These are phyloP conservation scores for Blechomonas ayalai DNA, from an alignment of 208 protist genomes.

Conservation along the genomic window DNA sequence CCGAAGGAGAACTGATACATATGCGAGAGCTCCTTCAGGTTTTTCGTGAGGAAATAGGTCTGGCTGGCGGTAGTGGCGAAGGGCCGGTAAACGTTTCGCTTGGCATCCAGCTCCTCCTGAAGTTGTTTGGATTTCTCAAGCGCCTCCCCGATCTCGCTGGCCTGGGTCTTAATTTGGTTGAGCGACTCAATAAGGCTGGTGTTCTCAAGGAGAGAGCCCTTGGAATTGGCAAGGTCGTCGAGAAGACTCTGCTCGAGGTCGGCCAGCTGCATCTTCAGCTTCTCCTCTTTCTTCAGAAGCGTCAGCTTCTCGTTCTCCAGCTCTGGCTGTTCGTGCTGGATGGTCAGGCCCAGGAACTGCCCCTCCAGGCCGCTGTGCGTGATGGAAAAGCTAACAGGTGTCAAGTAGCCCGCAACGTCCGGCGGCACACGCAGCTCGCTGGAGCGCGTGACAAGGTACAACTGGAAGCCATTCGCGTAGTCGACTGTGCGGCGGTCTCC, in stretches of 20 bases:
- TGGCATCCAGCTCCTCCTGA: conserved; percentile 86
- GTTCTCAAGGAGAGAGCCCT: conserved; percentile 96
- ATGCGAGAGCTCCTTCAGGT: conserved; percentile 86
- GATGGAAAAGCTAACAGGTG: conserved; percentile 96
- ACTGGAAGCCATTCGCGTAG: conserved; percentile 94
- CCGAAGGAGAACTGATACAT: conserved; percentile 98
- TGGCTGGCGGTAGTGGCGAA: conserved; percentile 86
- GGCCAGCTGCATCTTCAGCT: conserved; percentile 92
- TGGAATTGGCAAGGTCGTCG: conserved; percentile 85
- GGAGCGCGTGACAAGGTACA: conserved; percentile 94
- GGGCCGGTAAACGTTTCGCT: conserved; percentile 93
- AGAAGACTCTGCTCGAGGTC: conserved; percentile 93
- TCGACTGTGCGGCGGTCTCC: conserved; percentile 96
- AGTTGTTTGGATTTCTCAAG: conserved; percentile 87
- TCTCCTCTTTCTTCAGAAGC: conserved; percentile 94
- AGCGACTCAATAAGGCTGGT: conserved; percentile 90
- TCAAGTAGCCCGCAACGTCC: conserved; percentile 89
- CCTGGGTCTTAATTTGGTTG: conserved; percentile 95
- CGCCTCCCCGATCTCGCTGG: conserved; percentile 77
- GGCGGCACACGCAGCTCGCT: conserved; percentile 85
- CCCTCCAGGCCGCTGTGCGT: conserved; percentile 95
- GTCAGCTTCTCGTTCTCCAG: conserved; percentile 92
- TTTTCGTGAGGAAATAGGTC: conserved; percentile 93
- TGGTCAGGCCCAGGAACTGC: conserved; percentile 95
- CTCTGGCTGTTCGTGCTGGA: conserved; percentile 96